Conservation (phyloP, 2,329 filamentous ascomycete species). For the Zasmidium citrigriseum region DNA sequence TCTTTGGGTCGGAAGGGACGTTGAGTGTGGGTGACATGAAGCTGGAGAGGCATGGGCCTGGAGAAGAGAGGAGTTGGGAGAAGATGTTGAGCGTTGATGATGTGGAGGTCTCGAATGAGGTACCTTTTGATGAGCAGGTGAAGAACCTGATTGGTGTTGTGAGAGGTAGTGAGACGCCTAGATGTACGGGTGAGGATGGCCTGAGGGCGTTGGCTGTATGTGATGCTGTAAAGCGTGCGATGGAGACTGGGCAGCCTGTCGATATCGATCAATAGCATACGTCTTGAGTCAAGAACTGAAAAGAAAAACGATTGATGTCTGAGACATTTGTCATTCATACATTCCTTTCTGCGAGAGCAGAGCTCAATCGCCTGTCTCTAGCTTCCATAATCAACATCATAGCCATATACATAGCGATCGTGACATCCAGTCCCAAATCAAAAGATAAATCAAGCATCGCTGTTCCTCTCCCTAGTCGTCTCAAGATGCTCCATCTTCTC, state of each 20-base stretch:
- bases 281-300: constrained; percentile 2
- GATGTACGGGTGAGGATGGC: constrained; percentile 52
- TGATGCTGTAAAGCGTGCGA: constrained; percentile 51
- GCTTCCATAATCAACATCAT: not conserved
- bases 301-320: too few relatives aligned
- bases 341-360: constrained; percentile 14
- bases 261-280: constrained; percentile 11
- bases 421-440: not conserved
- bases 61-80: constrained; percentile 46
- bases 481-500: constrained; percentile 37
- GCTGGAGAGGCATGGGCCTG: constrained; percentile 47
- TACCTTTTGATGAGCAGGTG: constrained; percentile 57
- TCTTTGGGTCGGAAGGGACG: constrained; percentile 55
- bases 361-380: constrained; percentile 15
- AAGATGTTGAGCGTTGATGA: constrained; percentile 38
- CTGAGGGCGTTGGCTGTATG: constrained; percentile 56
- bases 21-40: constrained; percentile 58
- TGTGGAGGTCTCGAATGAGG: constrained; percentile 34
- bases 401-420: not conserved
- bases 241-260: constrained; percentile 36
- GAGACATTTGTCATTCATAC: not conserved
- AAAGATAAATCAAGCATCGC: constrained; percentile 9
- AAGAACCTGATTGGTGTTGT: constrained; percentile 55
- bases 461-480: constrained; percentile 23
- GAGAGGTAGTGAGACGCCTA: constrained; percentile 42